Base-by-base conservation (phyloP, 495 filamentous ascomycete species). In the Thermochaetoides thermophila region DNA sequence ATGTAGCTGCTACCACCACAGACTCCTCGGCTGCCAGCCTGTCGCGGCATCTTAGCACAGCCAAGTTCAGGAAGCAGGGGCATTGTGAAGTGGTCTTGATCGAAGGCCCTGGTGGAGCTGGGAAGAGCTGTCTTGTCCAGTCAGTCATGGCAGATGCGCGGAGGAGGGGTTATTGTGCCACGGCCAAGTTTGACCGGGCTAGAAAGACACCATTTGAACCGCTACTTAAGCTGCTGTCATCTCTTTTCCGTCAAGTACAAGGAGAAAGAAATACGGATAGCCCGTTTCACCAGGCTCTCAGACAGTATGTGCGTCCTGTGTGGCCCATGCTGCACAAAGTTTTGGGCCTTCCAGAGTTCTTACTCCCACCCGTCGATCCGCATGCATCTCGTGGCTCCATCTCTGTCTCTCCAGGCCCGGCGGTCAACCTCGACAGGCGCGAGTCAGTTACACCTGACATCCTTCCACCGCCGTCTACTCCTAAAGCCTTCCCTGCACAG, bases 241-340 rank as follows among this genome's bases (percentile, higher is more conserved):
- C 79, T 24, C 59, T 92, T 4, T 80, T 94, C 40, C 79, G 83
- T 31, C 85, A 94, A 44, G 84, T 91, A 6, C 92, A 87, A 59
- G 86, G 83, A 0, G 84, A 94, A 49, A 76, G 76, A 33, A 81
- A 92, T 55, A 78, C 86, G 2, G 74, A 75, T 2, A 91, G 80
- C 0, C 68, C 78, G 3, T 89, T 91, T 44, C 85, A 94, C 39
- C 69, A 79, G 34, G 66, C 64, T 30, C 55, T 94, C 12, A 74
- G 81, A 35, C 62, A 69, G 14, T 80, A 79, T 34, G 68, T 87
- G 29, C 72, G 74, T 12, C 74, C 79, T 3, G 68, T 82, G 37
- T 94, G 84, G 84, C 66, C 75, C 5, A 69, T 76, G 28, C 65
- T 92, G 23, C 77, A 84, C 46, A 71, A 68, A 29, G 70, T 85